A percentile compares a stretch with the other conserved stretches of the same genome.
Conservation (phyloP, 1,284 basidiomycete species). For the Heterobasidion annosum region DNA sequence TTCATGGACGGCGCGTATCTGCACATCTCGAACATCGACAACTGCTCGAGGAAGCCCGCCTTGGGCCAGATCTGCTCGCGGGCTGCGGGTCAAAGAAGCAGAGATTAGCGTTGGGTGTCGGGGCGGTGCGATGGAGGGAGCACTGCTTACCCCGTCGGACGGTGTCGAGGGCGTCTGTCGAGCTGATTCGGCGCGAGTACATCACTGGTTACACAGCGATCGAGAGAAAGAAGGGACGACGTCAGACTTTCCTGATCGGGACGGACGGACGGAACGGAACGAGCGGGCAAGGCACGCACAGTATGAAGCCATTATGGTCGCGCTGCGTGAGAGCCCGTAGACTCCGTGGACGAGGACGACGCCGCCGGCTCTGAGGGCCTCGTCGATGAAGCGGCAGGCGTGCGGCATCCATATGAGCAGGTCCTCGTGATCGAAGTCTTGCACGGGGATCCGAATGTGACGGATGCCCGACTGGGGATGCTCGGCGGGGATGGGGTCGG, state of each 20-base stretch:
- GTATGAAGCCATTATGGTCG: constrained; percentile 79
- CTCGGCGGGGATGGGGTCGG: constrained; percentile 66
- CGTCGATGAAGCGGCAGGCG: constrained; percentile 74
- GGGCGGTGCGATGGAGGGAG: background rate
- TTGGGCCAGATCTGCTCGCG: constrained; percentile 75
- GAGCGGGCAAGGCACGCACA: constrained; percentile 31
- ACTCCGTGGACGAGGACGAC: constrained; percentile 79
- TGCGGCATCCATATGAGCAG: constrained; percentile 71
- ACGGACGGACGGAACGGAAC: background rate
- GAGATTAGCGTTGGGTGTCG: background rate
- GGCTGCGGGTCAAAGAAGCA: constrained; percentile 2
- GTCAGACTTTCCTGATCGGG: background rate
- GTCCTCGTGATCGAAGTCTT: constrained; percentile 80
- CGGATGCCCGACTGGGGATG: constrained; percentile 60
- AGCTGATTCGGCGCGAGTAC: constrained; percentile 49
- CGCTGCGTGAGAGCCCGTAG: constrained; percentile 75
- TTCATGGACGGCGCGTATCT: constrained; percentile 51
- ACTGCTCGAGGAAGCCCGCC: constrained; percentile 69
- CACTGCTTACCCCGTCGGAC: constrained; percentile 46
- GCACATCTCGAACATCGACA: constrained; percentile 69
- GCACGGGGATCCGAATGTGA: constrained; percentile 64
- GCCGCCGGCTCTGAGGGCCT: constrained; percentile 58
- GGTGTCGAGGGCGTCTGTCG: constrained; percentile 50
- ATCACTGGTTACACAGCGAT: constrained; percentile 44
- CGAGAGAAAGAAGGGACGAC: constrained; percentile 3